These are phyloP conservation scores for Flaveria robusta DNA, from an alignment of 129 eudicot genomes.

Conservation along the genomic window DNA sequence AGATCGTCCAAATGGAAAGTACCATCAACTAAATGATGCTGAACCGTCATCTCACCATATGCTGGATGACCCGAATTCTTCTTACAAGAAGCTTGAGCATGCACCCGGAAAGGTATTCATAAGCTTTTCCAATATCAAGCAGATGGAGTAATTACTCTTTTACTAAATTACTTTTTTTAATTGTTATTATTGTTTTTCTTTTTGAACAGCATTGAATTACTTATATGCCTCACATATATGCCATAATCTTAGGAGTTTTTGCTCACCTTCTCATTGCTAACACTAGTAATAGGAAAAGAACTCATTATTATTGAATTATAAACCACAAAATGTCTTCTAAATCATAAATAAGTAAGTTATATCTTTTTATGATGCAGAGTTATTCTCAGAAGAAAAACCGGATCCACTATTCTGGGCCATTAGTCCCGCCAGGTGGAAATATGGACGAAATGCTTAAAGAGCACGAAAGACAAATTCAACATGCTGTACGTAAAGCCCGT, in stretches of 20 bases:
- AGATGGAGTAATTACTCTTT: too few relatives aligned
- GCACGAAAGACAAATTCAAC: constrained; percentile 84
- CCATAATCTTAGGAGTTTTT: too few relatives aligned
- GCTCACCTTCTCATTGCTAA: too few relatives aligned
- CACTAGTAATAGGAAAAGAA: too few relatives aligned
- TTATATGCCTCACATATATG: too few relatives aligned
- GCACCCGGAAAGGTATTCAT: constrained; percentile 43
- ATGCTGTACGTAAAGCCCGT: constrained; percentile 81
- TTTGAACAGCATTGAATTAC: too few relatives aligned
- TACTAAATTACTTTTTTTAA: too few relatives aligned
- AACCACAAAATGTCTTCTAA: too few relatives aligned
- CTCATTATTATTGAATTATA: too few relatives aligned
- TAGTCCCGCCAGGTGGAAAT: constrained; percentile 65
- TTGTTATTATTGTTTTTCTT: too few relatives aligned
- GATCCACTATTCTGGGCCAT: constrained; percentile 91
- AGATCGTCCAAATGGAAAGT: constrained; percentile 45
- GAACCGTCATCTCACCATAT: constrained; percentile 55
- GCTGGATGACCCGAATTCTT: constrained; percentile 46
- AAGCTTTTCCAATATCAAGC: background rate
- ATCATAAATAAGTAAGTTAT: background rate
- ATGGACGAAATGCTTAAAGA: constrained; percentile 88
- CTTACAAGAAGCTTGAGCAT: constrained; percentile 53
- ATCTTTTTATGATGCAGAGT: constrained; percentile 37
- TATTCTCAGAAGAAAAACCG: constrained; percentile 60
- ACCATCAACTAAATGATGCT: constrained; percentile 50